Percentiles rank a stretch among this genome's conserved stretches.
Conservation (phyloP, 805 yeast genomes). For the Wickerhamiella slavikovae region DNA sequence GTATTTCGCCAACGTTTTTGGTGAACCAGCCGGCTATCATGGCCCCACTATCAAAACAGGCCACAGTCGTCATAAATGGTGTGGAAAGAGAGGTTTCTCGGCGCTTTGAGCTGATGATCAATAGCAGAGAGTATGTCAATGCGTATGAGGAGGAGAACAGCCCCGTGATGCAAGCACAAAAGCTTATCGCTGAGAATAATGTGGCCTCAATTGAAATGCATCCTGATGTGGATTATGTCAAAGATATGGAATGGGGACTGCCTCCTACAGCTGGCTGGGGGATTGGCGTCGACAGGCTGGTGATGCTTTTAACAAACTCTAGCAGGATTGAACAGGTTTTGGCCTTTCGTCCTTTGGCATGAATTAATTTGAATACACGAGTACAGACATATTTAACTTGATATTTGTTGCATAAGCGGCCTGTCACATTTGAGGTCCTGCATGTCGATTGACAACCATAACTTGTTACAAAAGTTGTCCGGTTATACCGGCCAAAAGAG, state of each 20-base stretch:
- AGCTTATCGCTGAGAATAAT: constrained; percentile 35
- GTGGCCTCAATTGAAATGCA: constrained; percentile 33
- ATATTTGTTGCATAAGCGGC: no score
- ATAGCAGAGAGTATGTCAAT: constrained; percentile 65
- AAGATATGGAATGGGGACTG: constrained; percentile 74
- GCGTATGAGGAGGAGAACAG: constrained; percentile 94
- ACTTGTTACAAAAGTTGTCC: no score
- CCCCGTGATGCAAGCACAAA: constrained; percentile 47
- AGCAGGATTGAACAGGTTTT: constrained; percentile 27
- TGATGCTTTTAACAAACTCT: constrained; percentile 51
- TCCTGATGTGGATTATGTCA: constrained; percentile 54
- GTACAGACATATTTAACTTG: no score
- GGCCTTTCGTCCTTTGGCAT: no score
- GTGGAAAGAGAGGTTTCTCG: constrained; percentile 25
- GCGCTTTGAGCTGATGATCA: constrained; percentile 69
- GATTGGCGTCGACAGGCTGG: constrained; percentile 72
- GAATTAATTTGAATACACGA: no score
- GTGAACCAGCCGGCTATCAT: constrained; percentile 64
- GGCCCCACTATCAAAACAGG: constrained; percentile 77
- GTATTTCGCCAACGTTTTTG: constrained; percentile 48
- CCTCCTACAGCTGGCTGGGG: constrained; percentile 99
- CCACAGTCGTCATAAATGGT: constrained; percentile 10
- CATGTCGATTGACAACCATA: no score
- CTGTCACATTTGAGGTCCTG: no score
- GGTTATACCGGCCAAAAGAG: no score